Conservation (phyloP, 2,329 filamentous ascomycete genomes). For the Beauveria sp. region DNA sequence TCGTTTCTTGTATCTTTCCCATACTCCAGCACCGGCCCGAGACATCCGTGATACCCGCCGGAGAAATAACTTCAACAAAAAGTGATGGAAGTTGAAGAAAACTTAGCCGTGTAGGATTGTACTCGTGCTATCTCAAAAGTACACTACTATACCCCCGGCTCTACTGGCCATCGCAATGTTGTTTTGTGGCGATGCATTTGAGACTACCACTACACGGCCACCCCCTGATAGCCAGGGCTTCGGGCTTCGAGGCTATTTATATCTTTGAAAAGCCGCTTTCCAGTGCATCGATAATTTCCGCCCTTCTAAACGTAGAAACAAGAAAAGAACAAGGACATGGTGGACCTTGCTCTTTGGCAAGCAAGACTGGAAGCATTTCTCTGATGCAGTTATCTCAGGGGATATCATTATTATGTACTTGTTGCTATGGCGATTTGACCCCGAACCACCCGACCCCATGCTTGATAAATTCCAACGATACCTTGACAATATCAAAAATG, state of each 20-base stretch:
- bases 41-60: conserved; percentile 2
- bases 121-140: no score
- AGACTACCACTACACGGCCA: neutral
- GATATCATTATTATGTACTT: conserved; percentile 10
- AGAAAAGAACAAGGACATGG: no score
- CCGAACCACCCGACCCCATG: neutral
- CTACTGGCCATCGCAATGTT: neutral
- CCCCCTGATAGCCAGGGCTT: neutral
- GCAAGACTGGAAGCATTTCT: neutral
- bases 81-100: no score
- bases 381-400: neutral
- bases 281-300: neutral
- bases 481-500: neutral
- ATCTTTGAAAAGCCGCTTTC: neutral
- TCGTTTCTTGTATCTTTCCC: neutral
- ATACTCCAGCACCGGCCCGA: neutral
- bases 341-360: no score
- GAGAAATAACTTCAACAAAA: neutral
- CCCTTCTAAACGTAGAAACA: no score
- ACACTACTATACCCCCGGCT: neutral
- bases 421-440: conserved; percentile 1
- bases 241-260: neutral
- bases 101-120: no score
- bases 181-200: neutral
- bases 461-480: neutral